These are phyloP conservation scores for Apiospora arundinis DNA, from an alignment of 2,329 filamentous ascomycete species.

Conservation along the genomic window DNA sequence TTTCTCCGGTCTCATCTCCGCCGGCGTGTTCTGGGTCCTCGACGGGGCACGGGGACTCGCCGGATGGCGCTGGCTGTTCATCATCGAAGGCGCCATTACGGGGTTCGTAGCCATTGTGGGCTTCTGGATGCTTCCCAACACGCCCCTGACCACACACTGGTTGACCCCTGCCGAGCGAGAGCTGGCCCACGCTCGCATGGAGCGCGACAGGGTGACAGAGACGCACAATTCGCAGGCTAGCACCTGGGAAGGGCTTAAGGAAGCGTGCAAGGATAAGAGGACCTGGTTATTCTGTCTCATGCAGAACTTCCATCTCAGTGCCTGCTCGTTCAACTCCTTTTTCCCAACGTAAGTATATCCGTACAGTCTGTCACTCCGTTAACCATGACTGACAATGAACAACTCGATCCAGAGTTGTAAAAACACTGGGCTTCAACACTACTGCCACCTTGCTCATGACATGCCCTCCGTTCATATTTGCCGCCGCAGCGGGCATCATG, in stretches of 20 bases:
- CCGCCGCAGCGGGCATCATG: slow-evolving; percentile 8
- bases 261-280: slow-evolving; percentile 55
- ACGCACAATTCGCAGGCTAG: slow-evolving; percentile 43
- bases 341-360: slow-evolving; percentile 47
- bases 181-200: slow-evolving; percentile 54
- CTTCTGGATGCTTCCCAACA: slow-evolving; percentile 60
- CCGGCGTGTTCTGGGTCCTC: slow-evolving; percentile 62
- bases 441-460: slow-evolving; percentile 22
- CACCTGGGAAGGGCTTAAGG: slow-evolving; percentile 54
- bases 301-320: slow-evolving; percentile 61
- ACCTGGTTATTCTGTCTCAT: slow-evolving; percentile 61
- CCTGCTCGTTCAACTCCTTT: slow-evolving; percentile 55
- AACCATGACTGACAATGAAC: not conserved
- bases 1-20: slow-evolving; percentile 66
- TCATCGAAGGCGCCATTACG: slow-evolving; percentile 65
- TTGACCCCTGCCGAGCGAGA: slow-evolving; percentile 54
- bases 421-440: slow-evolving; percentile 20
- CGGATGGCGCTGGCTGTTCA: slow-evolving; percentile 57
- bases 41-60: slow-evolving; percentile 54
- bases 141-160: slow-evolving; percentile 49
- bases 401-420: not conserved
- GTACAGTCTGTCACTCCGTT: too few relatives aligned
- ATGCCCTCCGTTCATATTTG: slow-evolving; percentile 19
- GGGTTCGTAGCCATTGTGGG: slow-evolving; percentile 64
- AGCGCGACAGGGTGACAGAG: slow-evolving; percentile 57